A percentile compares a stretch with the other conserved stretches of the same genome.
Conservation (phyloP, 1,139 yeast genomes). For the Yamadazyma sp. region DNA sequence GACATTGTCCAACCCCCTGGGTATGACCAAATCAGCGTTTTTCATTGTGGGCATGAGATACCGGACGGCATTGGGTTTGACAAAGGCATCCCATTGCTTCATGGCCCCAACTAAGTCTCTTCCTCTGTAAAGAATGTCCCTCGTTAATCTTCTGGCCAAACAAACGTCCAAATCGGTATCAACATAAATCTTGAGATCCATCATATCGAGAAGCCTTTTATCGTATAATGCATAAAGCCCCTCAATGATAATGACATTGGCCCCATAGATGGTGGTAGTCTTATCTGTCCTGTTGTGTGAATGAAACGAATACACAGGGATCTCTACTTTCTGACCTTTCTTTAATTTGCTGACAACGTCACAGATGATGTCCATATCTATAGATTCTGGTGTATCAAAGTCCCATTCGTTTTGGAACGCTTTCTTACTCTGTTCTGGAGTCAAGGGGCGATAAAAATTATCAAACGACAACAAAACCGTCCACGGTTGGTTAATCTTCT, state of each 20-base stretch:
- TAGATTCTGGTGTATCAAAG: slow-evolving; percentile 81
- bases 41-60: slow-evolving; percentile 76
- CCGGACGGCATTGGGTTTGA: slow-evolving; percentile 86
- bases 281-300: slow-evolving; percentile 72
- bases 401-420: slow-evolving; percentile 76
- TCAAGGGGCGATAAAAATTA: slow-evolving; percentile 81
- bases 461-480: slow-evolving; percentile 89
- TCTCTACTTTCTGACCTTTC: slow-evolving; percentile 54
- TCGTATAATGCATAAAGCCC: slow-evolving; percentile 87
- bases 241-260: slow-evolving; percentile 87
- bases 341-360: slow-evolving; percentile 66
- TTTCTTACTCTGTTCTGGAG: slow-evolving; percentile 52
- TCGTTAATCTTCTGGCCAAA: slow-evolving; percentile 77
- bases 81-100: slow-evolving; percentile 86
- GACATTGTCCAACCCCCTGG: slow-evolving; percentile 80
- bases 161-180: slow-evolving; percentile 94
- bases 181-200: slow-evolving; percentile 87
- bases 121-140: slow-evolving; percentile 86
- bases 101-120: slow-evolving; percentile 80
- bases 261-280: slow-evolving; percentile 82
- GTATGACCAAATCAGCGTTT: slow-evolving; percentile 82
- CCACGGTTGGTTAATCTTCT: slow-evolving; percentile 89
- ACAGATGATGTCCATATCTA: slow-evolving; percentile 73
- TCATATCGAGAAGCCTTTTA: slow-evolving; percentile 62
- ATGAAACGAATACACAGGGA: slow-evolving; percentile 85